Conservation (phyloP, 306 rosid species). For the Inga laurina region DNA sequence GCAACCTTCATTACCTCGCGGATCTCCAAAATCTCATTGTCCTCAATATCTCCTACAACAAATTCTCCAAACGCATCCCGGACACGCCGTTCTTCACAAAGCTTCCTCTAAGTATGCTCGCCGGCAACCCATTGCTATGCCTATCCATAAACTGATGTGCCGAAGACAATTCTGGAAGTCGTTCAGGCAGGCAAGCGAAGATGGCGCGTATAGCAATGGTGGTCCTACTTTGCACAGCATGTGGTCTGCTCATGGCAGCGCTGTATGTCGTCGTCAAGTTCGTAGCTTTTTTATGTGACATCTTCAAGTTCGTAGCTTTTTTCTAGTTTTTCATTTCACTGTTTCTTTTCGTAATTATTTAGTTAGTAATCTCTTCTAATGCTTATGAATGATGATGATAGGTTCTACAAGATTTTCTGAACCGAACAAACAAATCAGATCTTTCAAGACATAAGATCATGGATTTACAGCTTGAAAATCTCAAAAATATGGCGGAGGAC, state of each 20-base stretch:
- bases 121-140: slow-evolving; percentile 60
- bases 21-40: slow-evolving; percentile 68
- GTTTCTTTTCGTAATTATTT: too few species aligned
- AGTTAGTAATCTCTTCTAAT: slow-evolving; percentile 35
- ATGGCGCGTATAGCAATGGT: slow-evolving; percentile 68
- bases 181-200: slow-evolving; percentile 27
- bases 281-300: too few species aligned
- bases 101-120: slow-evolving; percentile 56
- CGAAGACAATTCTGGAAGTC: not conserved
- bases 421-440: slow-evolving; percentile 71
- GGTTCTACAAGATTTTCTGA: slow-evolving; percentile 94
- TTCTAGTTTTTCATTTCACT: too few species aligned
- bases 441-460: slow-evolving; percentile 50
- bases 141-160: slow-evolving; percentile 44
- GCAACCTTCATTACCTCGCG: slow-evolving; percentile 53
- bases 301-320: too few species aligned
- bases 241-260: slow-evolving; percentile 56
- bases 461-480: slow-evolving; percentile 78
- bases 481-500: slow-evolving; percentile 72
- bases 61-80: slow-evolving; percentile 58
- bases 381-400: slow-evolving; percentile 38
- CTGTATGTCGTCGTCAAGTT: slow-evolving; percentile 54
- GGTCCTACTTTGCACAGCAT: slow-evolving; percentile 56
- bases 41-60: slow-evolving; percentile 66
- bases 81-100: slow-evolving; percentile 59